These are phyloP conservation scores for Chalciporus chontae DNA, from an alignment of 768 basidiomycete genomes.

Conservation along the genomic window DNA sequence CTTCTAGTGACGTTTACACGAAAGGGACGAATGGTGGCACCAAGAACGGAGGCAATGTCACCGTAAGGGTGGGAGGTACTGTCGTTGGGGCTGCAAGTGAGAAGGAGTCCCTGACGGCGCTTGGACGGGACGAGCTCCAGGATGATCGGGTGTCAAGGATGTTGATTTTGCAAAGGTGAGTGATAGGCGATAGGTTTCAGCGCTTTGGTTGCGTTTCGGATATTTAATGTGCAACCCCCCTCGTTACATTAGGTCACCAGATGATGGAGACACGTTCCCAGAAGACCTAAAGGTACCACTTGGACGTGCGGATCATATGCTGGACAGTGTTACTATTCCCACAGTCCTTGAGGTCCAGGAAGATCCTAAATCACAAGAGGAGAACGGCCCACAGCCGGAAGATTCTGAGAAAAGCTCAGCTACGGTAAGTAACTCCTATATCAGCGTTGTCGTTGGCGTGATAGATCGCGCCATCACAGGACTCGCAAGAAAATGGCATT, in stretches of 20 bases:
- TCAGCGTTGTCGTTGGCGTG: neutral
- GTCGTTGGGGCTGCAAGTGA: slow-evolving; percentile 53
- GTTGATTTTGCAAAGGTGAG: slow-evolving; percentile 65
- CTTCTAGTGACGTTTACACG: slow-evolving; percentile 33
- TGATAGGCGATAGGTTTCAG: neutral
- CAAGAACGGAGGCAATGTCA: slow-evolving; percentile 9
- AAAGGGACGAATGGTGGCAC: neutral
- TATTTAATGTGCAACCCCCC: neutral
- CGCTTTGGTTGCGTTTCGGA: slow-evolving; percentile 2
- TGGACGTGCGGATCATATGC: slow-evolving; percentile 56
- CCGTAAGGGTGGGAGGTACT: slow-evolving; percentile 36
- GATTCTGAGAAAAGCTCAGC: slow-evolving; percentile 13
- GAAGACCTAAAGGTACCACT: slow-evolving; percentile 57
- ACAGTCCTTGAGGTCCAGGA: slow-evolving; percentile 11
- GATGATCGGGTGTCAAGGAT: slow-evolving; percentile 66
- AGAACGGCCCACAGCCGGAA: slow-evolving; percentile 18
- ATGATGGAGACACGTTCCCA: slow-evolving; percentile 56
- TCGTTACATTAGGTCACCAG: slow-evolving; percentile 41
- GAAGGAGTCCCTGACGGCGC: slow-evolving; percentile 68
- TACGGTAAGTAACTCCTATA: slow-evolving; percentile 18
- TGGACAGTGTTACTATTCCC: slow-evolving; percentile 38
- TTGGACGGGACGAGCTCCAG: slow-evolving; percentile 75
- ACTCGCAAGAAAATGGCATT: slow-evolving; percentile 25
- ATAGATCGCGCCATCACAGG: slow-evolving; percentile 14
- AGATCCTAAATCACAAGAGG: slow-evolving; percentile 16